Base-by-base conservation (phyloP, 2,329 filamentous ascomycete species). In the Chaetomiaceae sp. region DNA sequence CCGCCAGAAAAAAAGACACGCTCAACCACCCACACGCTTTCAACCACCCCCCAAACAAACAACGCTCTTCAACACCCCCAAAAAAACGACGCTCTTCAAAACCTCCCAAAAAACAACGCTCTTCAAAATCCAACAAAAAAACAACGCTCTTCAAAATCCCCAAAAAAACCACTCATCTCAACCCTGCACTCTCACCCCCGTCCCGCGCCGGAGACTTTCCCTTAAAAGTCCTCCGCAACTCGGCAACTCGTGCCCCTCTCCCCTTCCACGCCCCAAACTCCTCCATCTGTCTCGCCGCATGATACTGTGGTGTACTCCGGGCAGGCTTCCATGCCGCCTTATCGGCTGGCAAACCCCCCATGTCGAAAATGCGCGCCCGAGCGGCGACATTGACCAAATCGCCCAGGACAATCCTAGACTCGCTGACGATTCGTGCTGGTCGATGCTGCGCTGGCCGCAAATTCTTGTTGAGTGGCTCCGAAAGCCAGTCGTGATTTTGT, bases 311-410 rank as follows among this genome's bases (percentile, higher is more conserved):
- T 40, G 82, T 86, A 34, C 73, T 73, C 62, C 71, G 79, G 19
- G 79, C 79, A 19, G 84, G 84, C 56, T 80, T 76, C 85, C 86
- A 89, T 9, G 77, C 77, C 35, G 83, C 71, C 63, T 75, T 79
- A 62, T 86, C 80, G 62, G 76, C 69, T 1, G 81, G 78, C 56
- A 83, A 64, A 23, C 66, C 63, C 6, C 65, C 69, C n/a, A 88
- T 71, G 60, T 87, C 78, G 59, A 80, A 86, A 9, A 86, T 64
- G 54, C 69, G 72, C 4, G 81, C 76, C 2, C 70, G 68, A 2
- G 73, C 71, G 0, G 80, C 79, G 64, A 89, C 75, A 57, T 76
- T 76, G 42, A 89, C 70, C 42, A 89, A 74, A 65, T 85, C 82
- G 50, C 76, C 73, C 14, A 89, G 74, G 2, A 80, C 79, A 55